A percentile compares a stretch with the other conserved stretches of the same genome.
phyloP scores from a whole-genome alignment of 805 yeast species.

The Metschnikowia bowlesiae region DNA sequence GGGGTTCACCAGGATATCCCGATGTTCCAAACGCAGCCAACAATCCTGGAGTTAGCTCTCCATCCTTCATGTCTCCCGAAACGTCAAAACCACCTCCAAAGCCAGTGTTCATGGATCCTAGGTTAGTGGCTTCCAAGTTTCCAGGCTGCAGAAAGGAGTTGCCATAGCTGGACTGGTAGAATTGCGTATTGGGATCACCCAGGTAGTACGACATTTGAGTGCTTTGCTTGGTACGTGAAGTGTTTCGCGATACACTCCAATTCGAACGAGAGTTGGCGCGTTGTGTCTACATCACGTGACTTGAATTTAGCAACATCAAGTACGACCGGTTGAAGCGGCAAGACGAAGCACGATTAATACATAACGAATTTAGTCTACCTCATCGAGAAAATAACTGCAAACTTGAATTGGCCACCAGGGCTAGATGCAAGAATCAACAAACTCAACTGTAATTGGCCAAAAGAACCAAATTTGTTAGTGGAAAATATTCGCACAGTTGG shows the following conservation, averaged over 20 bases:
- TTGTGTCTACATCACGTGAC: background rate
- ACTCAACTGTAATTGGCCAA: no score
- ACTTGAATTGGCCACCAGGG: no score
- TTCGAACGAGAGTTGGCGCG: slow-evolving; percentile 2
- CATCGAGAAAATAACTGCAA: no score
- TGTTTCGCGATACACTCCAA: background rate
- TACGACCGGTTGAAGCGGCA: no score
- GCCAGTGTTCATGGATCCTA: slow-evolving; percentile 38
- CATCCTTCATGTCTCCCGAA: slow-evolving; percentile 39
- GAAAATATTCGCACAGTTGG: no score
- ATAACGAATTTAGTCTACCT: background rate
- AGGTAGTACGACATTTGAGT: slow-evolving; percentile 38
- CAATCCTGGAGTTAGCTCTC: slow-evolving; percentile 65
- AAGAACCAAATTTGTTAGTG: no score
- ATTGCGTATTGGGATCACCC: slow-evolving; percentile 39
- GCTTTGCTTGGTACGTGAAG: background rate
- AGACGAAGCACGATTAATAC: background rate
- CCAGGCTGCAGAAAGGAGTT: slow-evolving; percentile 23
- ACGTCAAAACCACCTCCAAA: slow-evolving; percentile 36
- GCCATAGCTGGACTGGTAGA: slow-evolving; percentile 40
- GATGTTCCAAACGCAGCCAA: slow-evolving; percentile 89
- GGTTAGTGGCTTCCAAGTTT: slow-evolving; percentile 16
- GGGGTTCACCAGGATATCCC: slow-evolving; percentile 95
- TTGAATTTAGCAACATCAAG: background rate
- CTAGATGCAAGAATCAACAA: no score